Conservation (phyloP, 73 alveolate species). For the Tetrahymena thermophila region DNA sequence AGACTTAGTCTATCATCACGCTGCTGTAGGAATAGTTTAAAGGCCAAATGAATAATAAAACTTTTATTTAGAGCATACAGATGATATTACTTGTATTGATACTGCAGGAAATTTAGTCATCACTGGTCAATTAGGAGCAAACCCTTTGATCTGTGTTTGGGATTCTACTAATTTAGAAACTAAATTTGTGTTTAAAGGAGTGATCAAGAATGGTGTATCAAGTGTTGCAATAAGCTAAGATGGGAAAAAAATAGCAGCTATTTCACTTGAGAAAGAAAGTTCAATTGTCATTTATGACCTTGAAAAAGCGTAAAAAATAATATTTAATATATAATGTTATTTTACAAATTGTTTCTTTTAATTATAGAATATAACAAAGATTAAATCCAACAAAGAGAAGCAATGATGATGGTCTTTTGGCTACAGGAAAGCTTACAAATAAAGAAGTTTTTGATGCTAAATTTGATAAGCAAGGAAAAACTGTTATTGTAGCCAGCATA, state of each 20-base stretch:
- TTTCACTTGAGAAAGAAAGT: constrained; percentile 91
- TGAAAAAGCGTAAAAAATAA: constrained; percentile 61
- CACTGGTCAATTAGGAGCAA: constrained; percentile 93
- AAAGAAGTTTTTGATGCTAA: constrained; percentile 78
- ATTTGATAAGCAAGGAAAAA: constrained; percentile 68
- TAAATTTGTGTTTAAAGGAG: constrained; percentile 75
- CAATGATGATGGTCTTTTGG: constrained; percentile 49
- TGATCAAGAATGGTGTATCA: constrained; percentile 78
- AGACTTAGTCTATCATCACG: constrained; percentile 88
- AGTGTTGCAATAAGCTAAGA: constrained; percentile 80
- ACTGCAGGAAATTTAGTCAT: constrained; percentile 63
- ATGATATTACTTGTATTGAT: constrained; percentile 92
- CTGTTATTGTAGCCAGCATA: constrained; percentile 78
- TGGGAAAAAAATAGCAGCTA: constrained; percentile 81
- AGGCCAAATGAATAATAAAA: constrained; percentile 61
- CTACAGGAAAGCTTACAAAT: constrained; percentile 88
- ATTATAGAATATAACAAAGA: not conserved
- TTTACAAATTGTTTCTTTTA: not conserved
- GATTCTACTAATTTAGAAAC: constrained; percentile 77
- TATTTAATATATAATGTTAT: not conserved
- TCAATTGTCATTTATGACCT: constrained; percentile 87
- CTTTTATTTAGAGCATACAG: constrained; percentile 86
- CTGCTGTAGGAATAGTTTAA: constrained; percentile 84
- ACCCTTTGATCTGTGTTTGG: constrained; percentile 90
- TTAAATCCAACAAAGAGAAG: constrained; percentile 4